Base-by-base conservation (phyloP, 83 land plant genomes). In the Isoetes engelmannii region DNA sequence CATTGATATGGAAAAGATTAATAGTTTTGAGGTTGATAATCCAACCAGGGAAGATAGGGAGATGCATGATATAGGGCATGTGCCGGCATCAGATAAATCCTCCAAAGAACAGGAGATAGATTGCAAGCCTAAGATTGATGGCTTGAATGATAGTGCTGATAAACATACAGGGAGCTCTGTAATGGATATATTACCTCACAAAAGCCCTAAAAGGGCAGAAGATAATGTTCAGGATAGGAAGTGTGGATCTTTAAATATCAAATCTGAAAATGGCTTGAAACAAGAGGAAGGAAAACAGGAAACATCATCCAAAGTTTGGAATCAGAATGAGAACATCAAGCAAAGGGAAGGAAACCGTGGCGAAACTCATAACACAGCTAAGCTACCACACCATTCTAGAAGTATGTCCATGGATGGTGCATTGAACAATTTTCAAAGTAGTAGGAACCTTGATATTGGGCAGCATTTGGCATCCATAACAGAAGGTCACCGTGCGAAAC, bases 1-100 rank as follows among this genome's bases (percentile, higher is more conserved):
- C 65, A 81, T 85, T 72, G 85, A 88, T 67, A 75, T 85, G 18
- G 86, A 85, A 62, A 81, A 85, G 69, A 53, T 83, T 45, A 78
- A 47, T 60, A 60, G 54, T 51, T 51, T 51, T 51, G 54, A 51
- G 12, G 54, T 10, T 12, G 54, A 10, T 1, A n/a, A 51, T 51
- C n/a, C 15, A 51, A n/a, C 54, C 15, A n/a, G 54, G 15, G 54
- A 51, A n/a, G 15, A 10, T 51, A 51, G 54, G 15, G 54, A 51
- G 12, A n/a, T 51, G 54, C 12, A 51, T 12, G 54, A 51, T 3
- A n/a, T 15, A n/a, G 15, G 54, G 54, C n/a, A 12, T 12, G n/a
- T 12, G n/a, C n/a, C 12, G 0, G 37, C 37, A 28, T 28, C 37
- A 28, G 37, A 28, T 28, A 28, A 28, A 28, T 28, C 37, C 37